Conservation (phyloP, 805 yeast species). For the Saccharomycopsis synnaedendra region DNA sequence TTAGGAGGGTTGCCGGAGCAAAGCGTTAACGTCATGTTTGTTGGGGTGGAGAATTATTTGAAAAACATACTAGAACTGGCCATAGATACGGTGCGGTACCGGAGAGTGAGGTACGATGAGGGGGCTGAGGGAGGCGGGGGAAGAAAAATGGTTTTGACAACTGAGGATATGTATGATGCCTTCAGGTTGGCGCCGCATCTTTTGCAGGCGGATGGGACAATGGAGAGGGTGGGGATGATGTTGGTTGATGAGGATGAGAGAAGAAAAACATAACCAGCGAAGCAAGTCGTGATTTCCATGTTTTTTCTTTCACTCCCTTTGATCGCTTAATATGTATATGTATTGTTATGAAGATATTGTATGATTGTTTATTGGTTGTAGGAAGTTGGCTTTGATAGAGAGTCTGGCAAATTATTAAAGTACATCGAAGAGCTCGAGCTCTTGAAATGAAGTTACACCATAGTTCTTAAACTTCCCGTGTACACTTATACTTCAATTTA, state of each 20-base stretch:
- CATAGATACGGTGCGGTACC: slow-evolving; percentile 56
- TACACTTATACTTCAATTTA: no score
- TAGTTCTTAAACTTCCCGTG: no score
- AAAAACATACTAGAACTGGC: slow-evolving; percentile 64
- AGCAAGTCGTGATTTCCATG: no score
- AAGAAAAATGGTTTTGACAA: slow-evolving; percentile 35
- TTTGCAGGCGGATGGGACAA: slow-evolving; percentile 57
- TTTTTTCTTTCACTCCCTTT: no score
- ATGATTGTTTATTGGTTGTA: no score
- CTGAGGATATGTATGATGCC: slow-evolving; percentile 59
- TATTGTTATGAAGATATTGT: no score
- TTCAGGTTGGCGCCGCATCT: slow-evolving; percentile 54
- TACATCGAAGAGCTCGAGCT: no score
- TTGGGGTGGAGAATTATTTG: slow-evolving; percentile 78
- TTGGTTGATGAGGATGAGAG: slow-evolving; percentile 40
- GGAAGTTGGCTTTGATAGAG: no score
- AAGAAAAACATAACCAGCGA: no score
- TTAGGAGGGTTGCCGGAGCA: slow-evolving; percentile 70
- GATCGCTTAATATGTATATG: no score
- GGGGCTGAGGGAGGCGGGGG: slow-evolving; percentile 20
- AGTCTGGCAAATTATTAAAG: no score
- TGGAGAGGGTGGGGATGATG: slow-evolving; percentile 35
- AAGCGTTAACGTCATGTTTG: slow-evolving; percentile 61
- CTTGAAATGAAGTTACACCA: no score
- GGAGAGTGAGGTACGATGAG: slow-evolving; percentile 35